Evolutionary conservation across 148 eudicot genomes (phyloP), one percentile per base, ranked within the genome.

Genomic region (Polygonum aviculare): DNA sequence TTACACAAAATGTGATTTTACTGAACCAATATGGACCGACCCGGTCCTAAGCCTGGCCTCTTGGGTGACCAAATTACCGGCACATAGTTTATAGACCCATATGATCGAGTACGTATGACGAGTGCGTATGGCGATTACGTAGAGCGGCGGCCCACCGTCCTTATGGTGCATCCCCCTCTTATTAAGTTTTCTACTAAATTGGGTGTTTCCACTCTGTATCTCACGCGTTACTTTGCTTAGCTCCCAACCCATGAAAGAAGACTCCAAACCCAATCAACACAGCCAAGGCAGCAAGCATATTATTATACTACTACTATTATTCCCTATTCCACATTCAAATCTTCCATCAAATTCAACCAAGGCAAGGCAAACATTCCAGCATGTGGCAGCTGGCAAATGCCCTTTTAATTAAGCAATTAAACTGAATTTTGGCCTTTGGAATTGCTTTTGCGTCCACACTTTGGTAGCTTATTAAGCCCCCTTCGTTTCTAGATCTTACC

Each of bases 221-320:
- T 63, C 69, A 63, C 69, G 69, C 69, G 40, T 63, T 63, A 63
- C 69, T 63, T 63, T 63, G 33, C 69, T 63, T 63, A 33, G 69
- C 69, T 14, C 31, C 18, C 69, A 62, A 62, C 36, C 18, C 69
- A 62, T 22, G 12, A 57, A 57, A 57, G 19, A 19, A 57, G 63
- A 5, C 26, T 57, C 63, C 11, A 60, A 2, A 21, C 4, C 3
- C 35, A 60, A 60, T 60, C 67, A 57, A 51, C 57, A 14, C 9
- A 26, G 31, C 31, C 31, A 26, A 26, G 31, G 31, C 31, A 26
- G 31, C 9, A 44, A 44, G 10, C 57, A 15, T 51, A 14, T 26
- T 26, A 26, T 26, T 26, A 26, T 26, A 26, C 31, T 26, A 26
- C 0, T 18, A 51, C 57, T 15, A 22, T 60, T 22, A 10, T 22